Percentiles rank a stretch among this genome's conserved stretches.
Evolutionary conservation across 495 filamentous ascomycete species (phyloP).

Genomic region (Hypoxylon cercidicola): DNA sequence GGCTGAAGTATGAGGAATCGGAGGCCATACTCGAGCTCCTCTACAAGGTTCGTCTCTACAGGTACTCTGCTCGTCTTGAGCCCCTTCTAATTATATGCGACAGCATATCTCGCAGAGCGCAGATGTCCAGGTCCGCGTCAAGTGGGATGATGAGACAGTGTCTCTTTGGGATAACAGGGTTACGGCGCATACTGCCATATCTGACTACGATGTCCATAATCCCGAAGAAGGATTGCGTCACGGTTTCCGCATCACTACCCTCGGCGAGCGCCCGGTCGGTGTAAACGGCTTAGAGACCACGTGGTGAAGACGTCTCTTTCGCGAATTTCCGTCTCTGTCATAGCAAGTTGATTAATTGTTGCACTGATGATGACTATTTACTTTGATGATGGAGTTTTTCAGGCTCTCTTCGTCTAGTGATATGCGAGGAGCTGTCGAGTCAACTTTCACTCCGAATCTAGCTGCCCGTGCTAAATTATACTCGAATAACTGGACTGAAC

Average conservation of each 20-base stretch:
- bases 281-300: constrained; percentile 55
- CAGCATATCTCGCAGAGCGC: constrained; percentile 58
- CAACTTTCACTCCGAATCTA: no score
- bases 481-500: no score
- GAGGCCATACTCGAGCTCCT: constrained; percentile 73
- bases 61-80: constrained; percentile 24
- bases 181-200: constrained; percentile 65
- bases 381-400: no score
- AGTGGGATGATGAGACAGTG: constrained; percentile 75
- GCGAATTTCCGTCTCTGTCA: not conserved
- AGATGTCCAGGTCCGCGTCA: constrained; percentile 76
- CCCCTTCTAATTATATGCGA: not conserved
- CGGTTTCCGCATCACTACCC: constrained; percentile 60
- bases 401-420: no score
- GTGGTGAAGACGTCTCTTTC: constrained; percentile 37
- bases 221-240: constrained; percentile 58
- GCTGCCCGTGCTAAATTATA: no score
- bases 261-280: constrained; percentile 56
- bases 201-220: constrained; percentile 60
- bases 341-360: not conserved
- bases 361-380: no score
- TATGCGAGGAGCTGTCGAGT: no score
- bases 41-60: constrained; percentile 64
- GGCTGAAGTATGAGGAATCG: constrained; percentile 75
- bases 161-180: constrained; percentile 82